phyloP scores from a whole-genome alignment of 768 basidiomycete genomes.

The Trametes elegans region DNA sequence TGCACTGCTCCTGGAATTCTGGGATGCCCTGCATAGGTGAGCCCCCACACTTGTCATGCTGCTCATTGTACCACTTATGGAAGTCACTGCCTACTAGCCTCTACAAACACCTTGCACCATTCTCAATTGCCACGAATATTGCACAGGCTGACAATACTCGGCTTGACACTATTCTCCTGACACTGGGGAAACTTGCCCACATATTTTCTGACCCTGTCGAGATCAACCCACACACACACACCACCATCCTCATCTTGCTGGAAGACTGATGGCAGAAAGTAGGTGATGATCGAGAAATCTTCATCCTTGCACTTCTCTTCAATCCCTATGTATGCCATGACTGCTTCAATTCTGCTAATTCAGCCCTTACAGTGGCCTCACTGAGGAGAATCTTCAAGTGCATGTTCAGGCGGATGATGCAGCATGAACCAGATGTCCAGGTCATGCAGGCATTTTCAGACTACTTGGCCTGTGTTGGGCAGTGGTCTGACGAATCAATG shows the following conservation, averaged over 20 bases:
- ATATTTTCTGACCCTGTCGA: conserved; percentile 19
- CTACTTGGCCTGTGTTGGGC: neutral
- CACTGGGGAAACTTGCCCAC: conserved; percentile 17
- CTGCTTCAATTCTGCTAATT: neutral
- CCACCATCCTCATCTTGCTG: conserved; percentile 11
- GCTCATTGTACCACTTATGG: neutral
- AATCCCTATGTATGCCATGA: neutral
- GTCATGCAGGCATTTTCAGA: neutral
- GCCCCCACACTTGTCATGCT: neutral
- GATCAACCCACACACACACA: neutral
- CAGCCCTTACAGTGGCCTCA: neutral
- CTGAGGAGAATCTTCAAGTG: conserved; percentile 12
- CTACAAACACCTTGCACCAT: conserved; percentile 27
- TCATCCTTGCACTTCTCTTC: conserved; percentile 16
- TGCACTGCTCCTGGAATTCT: neutral
- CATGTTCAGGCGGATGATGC: conserved; percentile 8
- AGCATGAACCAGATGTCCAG: neutral
- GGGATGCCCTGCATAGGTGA: neutral
- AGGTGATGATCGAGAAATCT: conserved; percentile 21
- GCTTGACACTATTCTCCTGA: conserved; percentile 17
- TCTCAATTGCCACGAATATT: conserved; percentile 38
- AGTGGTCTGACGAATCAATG: neutral
- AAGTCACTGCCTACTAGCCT: conserved; percentile 6
- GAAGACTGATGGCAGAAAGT: conserved; percentile 22
- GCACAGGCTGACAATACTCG: conserved; percentile 26